These are phyloP conservation scores for Metschnikowia bowlesiae DNA, from an alignment of 805 yeast species.

Conservation along the genomic window DNA sequence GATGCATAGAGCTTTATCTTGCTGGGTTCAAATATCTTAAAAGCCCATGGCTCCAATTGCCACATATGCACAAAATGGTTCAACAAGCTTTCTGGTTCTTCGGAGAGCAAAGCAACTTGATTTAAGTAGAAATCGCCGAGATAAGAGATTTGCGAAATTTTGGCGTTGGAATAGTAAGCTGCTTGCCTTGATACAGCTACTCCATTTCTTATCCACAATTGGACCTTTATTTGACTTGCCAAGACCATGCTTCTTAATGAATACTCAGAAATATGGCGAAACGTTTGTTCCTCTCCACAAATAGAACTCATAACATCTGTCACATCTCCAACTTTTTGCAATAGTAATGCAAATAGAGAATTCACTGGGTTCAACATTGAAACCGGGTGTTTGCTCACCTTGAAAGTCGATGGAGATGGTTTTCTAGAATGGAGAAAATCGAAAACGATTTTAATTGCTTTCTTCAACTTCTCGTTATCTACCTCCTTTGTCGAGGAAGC, in stretches of 20 bases:
- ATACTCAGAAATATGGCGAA: slow-evolving; percentile 49
- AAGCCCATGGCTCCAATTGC: slow-evolving; percentile 36
- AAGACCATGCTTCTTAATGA: slow-evolving; percentile 58
- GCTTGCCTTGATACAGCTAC: slow-evolving; percentile 48
- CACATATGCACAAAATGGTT: slow-evolving; percentile 48
- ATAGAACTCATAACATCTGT: not conserved
- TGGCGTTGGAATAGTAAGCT: slow-evolving; percentile 41
- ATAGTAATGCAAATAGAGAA: slow-evolving; percentile 47
- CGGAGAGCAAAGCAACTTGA: slow-evolving; percentile 40
- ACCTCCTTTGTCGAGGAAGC: slow-evolving; percentile 29
- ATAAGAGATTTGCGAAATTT: slow-evolving; percentile 37
- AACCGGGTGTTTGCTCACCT: slow-evolving; percentile 47
- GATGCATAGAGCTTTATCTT: not conserved
- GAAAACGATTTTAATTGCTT: slow-evolving; percentile 30
- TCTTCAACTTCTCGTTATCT: slow-evolving; percentile 30
- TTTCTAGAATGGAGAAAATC: slow-evolving; percentile 26
- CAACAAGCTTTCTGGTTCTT: slow-evolving; percentile 34
- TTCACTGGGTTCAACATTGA: slow-evolving; percentile 61
- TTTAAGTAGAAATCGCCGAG: slow-evolving; percentile 44
- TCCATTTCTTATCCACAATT: slow-evolving; percentile 77
- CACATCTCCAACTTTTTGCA: slow-evolving; percentile 27
- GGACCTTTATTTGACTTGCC: slow-evolving; percentile 55
- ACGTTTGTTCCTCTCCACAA: slow-evolving; percentile 7
- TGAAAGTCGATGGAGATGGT: slow-evolving; percentile 20
- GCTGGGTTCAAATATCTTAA: slow-evolving; percentile 15